phyloP scores from a whole-genome alignment of 2,329 filamentous ascomycete genomes.

The Monosporascus sp. region DNA sequence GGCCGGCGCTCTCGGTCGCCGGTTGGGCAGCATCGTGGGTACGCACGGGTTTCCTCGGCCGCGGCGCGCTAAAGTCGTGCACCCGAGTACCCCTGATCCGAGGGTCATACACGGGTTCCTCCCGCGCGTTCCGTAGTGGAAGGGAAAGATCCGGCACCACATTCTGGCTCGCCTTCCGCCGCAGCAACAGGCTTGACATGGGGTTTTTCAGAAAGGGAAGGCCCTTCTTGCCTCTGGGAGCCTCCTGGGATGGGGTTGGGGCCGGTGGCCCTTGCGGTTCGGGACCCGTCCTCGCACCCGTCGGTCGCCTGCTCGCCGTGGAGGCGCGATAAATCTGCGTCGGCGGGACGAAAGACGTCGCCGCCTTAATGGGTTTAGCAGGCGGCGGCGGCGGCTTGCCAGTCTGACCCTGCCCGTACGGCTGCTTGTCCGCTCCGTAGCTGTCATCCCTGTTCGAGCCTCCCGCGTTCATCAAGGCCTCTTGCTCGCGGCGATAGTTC shows the following conservation, averaged over 20 bases:
- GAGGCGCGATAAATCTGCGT: conserved; percentile 40
- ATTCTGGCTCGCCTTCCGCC: conserved; percentile 49
- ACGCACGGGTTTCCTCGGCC: conserved; percentile 38
- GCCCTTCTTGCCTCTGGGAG: conserved; percentile 45
- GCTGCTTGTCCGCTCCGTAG: conserved; percentile 9
- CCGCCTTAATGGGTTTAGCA: conserved; percentile 26
- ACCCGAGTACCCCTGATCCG: conserved; percentile 59
- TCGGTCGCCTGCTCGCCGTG: conserved; percentile 35
- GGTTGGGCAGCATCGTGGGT: conserved; percentile 18
- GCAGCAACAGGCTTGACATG: conserved; percentile 53
- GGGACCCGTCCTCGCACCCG: conserved; percentile 33
- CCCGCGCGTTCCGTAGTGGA: conserved; percentile 32
- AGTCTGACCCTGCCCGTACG: conserved; percentile 18
- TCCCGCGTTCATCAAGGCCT: conserved; percentile 12
- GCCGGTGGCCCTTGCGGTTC: conserved; percentile 31
- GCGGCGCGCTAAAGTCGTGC: conserved; percentile 61
- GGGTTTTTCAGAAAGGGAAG: conserved; percentile 55
- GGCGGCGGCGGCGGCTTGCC: conserved; percentile 20
- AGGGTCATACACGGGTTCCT: conserved; percentile 53
- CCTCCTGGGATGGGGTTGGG: conserved; percentile 30
- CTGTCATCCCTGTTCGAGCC: conserved; percentile 11
- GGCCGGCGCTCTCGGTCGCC: conserved; percentile 13
- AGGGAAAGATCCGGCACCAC: conserved; percentile 36
- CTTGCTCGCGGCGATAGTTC: conserved; percentile 42
- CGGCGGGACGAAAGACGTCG: conserved; percentile 43